Evolutionary conservation across 352 stramenopile genomes (phyloP), one percentile per base, ranked within the genome.

Genomic region (Phytophthora palmivora): DNA sequence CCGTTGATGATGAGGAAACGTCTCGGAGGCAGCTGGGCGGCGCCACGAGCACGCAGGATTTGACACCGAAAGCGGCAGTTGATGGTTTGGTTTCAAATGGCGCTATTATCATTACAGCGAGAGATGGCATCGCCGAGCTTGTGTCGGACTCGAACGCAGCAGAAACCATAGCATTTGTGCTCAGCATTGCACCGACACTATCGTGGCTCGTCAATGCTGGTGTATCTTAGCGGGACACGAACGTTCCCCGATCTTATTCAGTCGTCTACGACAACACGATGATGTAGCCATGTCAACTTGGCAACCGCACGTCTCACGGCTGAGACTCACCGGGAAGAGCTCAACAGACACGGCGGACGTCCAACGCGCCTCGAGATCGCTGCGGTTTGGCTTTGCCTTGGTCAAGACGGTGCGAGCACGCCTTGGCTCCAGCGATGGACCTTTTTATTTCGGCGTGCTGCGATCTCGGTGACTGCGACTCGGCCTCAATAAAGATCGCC

Each of bases 381-480:
- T 21, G 38, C n/a, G 44, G 42, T 11, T 21, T 15, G 33, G 10
- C 30, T 47, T 28, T 45, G 32, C 36, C 32, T 19, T 8, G 24
- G 0, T n/a, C 24, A 28, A 11, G 11, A 4, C 19, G 15, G n/a
- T n/a, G n/a, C n/a, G n/a, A n/a, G n/a, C 18, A 6, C 12, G 33
- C 33, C 33, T 32, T 15, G 30, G 36, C 24, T 58, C 15, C 42
- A 32, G 16, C 56, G 26, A 12, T 54, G 15, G 57, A 58, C 49
- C 57, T 57, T 72, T 71, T 66, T 71, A 71, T 67, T 56, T 33
- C 37, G 52, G 18, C 36, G 46, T 28, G 36, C 24, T 26, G 16
- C 30, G 21, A 22, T 34, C 30, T 34, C 30, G 30, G 30, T 12
- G 30, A 34, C 30, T 9, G 30, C 5, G 30, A 12, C 42, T 38